A percentile compares a stretch with the other conserved stretches of the same genome.
These are phyloP conservation scores for Trematosphaeria pertusa DNA, from an alignment of 2,329 filamentous ascomycete genomes.

Conservation along the genomic window DNA sequence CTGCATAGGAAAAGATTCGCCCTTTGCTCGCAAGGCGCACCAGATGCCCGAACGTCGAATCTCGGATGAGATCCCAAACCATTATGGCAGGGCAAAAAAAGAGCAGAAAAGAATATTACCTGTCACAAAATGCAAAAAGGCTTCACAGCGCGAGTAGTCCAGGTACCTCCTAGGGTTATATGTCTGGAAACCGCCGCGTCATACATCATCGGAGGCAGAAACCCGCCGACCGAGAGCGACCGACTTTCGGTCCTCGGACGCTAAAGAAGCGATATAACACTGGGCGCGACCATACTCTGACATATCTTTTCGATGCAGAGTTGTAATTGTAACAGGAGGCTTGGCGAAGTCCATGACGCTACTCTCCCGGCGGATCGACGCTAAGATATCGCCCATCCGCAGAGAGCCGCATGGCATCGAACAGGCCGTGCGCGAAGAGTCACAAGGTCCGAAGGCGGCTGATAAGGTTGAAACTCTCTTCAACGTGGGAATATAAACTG, in stretches of 20 bases:
- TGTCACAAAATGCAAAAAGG: not conserved
- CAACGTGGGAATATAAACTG: too few species aligned
- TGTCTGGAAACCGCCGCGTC: not conserved
- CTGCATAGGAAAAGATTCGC: constrained; percentile 52
- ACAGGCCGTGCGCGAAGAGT: too few species aligned
- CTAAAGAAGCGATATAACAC: not conserved
- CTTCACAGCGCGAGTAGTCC: too few species aligned
- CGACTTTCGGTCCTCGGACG: not conserved
- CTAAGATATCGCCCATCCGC: not conserved
- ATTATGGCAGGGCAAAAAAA: constrained; percentile 2
- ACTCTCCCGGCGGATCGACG: not conserved
- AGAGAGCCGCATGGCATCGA: not conserved
- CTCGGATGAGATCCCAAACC: constrained; percentile 50
- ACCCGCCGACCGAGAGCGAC: not conserved
- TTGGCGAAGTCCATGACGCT: not conserved
- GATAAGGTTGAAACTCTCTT: too few species aligned
- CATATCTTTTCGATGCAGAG: not conserved
- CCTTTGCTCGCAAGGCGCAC: constrained; percentile 50
- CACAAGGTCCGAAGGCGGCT: too few species aligned
- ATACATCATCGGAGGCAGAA: not conserved
- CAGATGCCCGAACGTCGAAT: constrained; percentile 51
- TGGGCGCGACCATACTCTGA: not conserved
- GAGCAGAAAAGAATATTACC: not conserved
- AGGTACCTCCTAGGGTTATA: not conserved
- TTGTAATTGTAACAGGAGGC: not conserved